Base-by-base conservation (phyloP, 2,329 filamentous ascomycete species). In the Venturia effusa region DNA sequence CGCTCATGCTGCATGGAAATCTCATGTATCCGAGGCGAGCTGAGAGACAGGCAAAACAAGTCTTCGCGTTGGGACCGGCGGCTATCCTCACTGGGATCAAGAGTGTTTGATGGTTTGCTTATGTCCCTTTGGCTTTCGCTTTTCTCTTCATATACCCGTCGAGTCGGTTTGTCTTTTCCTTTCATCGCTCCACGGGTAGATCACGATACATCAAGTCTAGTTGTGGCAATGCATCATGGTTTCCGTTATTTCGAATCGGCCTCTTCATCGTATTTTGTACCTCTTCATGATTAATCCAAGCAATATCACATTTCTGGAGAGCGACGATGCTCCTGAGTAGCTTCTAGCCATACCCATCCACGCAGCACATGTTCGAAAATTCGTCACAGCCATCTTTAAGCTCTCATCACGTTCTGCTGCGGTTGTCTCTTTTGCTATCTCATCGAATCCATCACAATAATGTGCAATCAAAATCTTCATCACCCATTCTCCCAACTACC, bases 1-100 rank as follows among this genome's bases (percentile, higher is more conserved):
- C 62, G n/a, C 40, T 64, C 3, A 60, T 64, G 62, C 22, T 64
- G 22, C 62, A 64, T 40, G 62, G 62, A 8, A 64, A 61, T 37
- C n/a, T 61, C 19, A 55, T 57, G 22, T 64, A 61, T 37, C 61
- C 45, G 1, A 37, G 61, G 19, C 43, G n/a, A 15, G n/a, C 45
- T 2, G n/a, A 57, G 15, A 62, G 22, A 19, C 40, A 48, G n/a
- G 41, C 60, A 30, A 57, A 30, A 34, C 51, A 57, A 15, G 51
- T 34, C 3, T 11, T 57, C 5, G 4, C 51, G 15, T 34, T 57
- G 51, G 51, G 51, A 34, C 51, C 51, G 17, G 51, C 51, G 4
- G 51, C 51, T 11, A n/a, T 57, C 34, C 30, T 30, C n/a, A 57
- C 30, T 11, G 51, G 51, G 17, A 17, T 34, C 51, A 57, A 57